Percentiles rank a stretch among this genome's conserved stretches.
Evolutionary conservation across 306 rosid genomes (phyloP).

Genomic region (Quercus suber): DNA sequence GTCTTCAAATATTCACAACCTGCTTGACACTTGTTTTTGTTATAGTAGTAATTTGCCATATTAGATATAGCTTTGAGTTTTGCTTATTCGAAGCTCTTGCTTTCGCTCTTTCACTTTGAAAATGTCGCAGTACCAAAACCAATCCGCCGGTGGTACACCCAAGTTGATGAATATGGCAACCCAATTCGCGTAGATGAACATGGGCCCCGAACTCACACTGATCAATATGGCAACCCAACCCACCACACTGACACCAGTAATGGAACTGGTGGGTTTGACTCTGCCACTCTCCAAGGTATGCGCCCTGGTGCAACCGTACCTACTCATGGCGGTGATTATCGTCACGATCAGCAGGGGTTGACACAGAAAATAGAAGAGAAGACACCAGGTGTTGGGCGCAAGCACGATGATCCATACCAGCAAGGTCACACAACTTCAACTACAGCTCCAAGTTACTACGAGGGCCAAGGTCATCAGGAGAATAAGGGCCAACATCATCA

Average conservation of each 20-base stretch:
- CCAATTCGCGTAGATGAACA: neutral
- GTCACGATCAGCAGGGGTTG: slow-evolving; percentile 52
- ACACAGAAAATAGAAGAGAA: slow-evolving; percentile 23
- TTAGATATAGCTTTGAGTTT: too few relatives aligned
- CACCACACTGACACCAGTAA: neutral
- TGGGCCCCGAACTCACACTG: neutral
- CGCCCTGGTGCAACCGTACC: neutral
- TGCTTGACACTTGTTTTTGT: neutral
- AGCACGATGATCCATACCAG: neutral
- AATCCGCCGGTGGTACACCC: slow-evolving; percentile 5
- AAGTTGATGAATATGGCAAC: slow-evolving; percentile 1
- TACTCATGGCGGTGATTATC: neutral
- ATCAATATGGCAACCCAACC: slow-evolving; percentile 31
- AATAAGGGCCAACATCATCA: slow-evolving; percentile 4
- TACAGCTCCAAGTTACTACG: slow-evolving; percentile 14
- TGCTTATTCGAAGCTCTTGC: too few relatives aligned
- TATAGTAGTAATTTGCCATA: too few relatives aligned
- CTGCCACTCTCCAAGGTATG: neutral
- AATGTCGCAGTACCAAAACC: slow-evolving; percentile 31
- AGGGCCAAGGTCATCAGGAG: neutral
- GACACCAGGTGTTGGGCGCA: slow-evolving; percentile 10
- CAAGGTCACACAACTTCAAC: neutral
- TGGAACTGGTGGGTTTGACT: neutral
- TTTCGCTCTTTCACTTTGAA: neutral
- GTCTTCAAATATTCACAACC: neutral